Percentiles rank a stretch among this genome's conserved stretches.
Conservation (phyloP, 2,329 filamentous ascomycete species). For the Biscogniauxia mediterranea region DNA sequence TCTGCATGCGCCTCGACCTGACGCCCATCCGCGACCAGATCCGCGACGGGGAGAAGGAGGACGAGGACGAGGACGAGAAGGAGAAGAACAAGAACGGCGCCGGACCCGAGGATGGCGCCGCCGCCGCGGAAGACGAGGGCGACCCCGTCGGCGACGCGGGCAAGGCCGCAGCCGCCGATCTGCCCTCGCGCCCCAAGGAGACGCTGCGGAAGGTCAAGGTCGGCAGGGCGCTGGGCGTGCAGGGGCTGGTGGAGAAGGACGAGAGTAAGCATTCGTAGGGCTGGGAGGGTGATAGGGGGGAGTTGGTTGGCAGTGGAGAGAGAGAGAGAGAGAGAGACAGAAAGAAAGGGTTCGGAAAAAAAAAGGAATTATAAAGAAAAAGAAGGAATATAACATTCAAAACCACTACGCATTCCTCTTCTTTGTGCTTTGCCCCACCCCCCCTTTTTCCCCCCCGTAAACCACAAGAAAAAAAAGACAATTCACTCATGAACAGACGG, state of each 20-base stretch:
- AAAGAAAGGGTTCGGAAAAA: no score
- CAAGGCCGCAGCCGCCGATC: slow-evolving; percentile 37
- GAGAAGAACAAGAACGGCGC: slow-evolving; percentile 43
- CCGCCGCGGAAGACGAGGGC: slow-evolving; percentile 53
- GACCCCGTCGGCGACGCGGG: slow-evolving; percentile 68
- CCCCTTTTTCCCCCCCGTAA: no score
- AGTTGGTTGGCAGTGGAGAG: no score
- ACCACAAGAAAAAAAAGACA: no score
- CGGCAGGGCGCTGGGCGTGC: slow-evolving; percentile 75
- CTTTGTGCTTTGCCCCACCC: no score
- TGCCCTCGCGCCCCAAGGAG: slow-evolving; percentile 38
- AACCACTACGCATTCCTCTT: no score
- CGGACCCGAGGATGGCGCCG: slow-evolving; percentile 40
- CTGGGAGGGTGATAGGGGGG: neutral
- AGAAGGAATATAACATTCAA: no score
- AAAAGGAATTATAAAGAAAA: no score
- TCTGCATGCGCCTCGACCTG: slow-evolving; percentile 88
- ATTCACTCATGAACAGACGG: no score
- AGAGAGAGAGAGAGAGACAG: no score
- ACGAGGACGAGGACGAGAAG: slow-evolving; percentile 38
- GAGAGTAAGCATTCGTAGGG: slow-evolving; percentile 50
- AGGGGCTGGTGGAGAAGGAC: slow-evolving; percentile 70
- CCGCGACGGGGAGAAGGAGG: slow-evolving; percentile 45
- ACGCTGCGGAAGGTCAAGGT: slow-evolving; percentile 84
- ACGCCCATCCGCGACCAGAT: slow-evolving; percentile 54